A percentile compares a stretch with the other conserved stretches of the same genome.
Evolutionary conservation across 2,329 filamentous ascomycete species (phyloP).

Genomic region (Ophiostoma sp.): DNA sequence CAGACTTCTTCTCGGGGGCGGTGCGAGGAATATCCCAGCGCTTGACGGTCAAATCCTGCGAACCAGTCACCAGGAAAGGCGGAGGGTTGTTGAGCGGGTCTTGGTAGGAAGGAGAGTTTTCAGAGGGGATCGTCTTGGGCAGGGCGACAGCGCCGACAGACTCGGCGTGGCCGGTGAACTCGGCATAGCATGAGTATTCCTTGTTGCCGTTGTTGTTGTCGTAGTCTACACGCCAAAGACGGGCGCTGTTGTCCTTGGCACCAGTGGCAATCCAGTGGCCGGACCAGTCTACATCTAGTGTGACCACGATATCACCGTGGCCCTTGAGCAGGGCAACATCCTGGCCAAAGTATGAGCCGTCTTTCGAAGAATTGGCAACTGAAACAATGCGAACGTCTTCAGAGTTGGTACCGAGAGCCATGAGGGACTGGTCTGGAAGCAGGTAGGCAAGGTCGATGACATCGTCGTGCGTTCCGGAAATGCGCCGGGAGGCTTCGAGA

Average conservation of each 20-base stretch:
- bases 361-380: conserved; percentile 40
- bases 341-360: conserved; percentile 70
- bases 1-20: conserved; percentile 32
- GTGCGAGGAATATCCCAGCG: conserved; percentile 74
- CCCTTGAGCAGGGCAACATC: conserved; percentile 82
- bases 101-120: conserved; percentile 62
- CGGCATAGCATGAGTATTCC: conserved; percentile 50
- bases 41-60: conserved; percentile 93
- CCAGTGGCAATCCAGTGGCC: conserved; percentile 95
- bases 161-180: conserved; percentile 86
- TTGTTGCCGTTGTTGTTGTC: conserved; percentile 43
- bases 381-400: conserved; percentile 89
- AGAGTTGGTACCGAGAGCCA: conserved; percentile 90
- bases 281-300: conserved; percentile 91
- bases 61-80: conserved; percentile 80
- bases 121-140: conserved; percentile 61
- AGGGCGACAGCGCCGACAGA: conserved; percentile 86
- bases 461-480: conserved; percentile 95
- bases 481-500: conserved; percentile 60
- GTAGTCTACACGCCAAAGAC: conserved; percentile 81
- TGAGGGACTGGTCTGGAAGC: conserved; percentile 68
- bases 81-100: conserved; percentile 77
- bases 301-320: conserved; percentile 93
- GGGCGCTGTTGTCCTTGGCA: conserved; percentile 92
- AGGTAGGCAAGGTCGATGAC: conserved; percentile 92